Percentiles rank a stretch among this genome's conserved stretches.
Evolutionary conservation across 176 grass and related monocot species (phyloP).

Genomic region (Eragrostis curvula): DNA sequence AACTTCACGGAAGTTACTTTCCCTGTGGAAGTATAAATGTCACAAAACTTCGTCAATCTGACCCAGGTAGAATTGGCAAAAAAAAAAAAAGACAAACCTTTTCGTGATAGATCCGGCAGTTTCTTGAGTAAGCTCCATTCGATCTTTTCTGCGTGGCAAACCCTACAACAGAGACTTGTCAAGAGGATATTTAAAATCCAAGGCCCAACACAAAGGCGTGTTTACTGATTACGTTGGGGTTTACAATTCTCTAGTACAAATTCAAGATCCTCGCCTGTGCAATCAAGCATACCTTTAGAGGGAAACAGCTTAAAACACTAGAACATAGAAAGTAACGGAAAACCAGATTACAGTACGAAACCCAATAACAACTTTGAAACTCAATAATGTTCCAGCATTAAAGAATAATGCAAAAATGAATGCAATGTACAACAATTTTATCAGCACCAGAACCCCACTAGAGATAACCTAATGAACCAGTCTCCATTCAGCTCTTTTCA

Average conservation of each 20-base stretch:
- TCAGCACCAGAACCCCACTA: neutral
- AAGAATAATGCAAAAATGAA: neutral
- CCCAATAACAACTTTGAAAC: too few species aligned
- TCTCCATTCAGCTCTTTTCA: neutral
- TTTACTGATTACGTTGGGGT: too few species aligned
- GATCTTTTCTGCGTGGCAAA: too few species aligned
- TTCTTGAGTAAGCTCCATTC: too few species aligned
- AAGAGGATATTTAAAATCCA: too few species aligned
- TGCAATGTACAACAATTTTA: neutral
- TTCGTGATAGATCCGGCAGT: too few species aligned
- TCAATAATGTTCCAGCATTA: neutral
- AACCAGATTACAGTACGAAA: neutral
- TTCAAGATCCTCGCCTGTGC: too few species aligned
- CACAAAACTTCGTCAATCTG: slow-evolving; percentile 22
- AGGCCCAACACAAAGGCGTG: too few species aligned
- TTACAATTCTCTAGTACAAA: too few species aligned
- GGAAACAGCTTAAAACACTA: neutral
- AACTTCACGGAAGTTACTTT: slow-evolving; percentile 84
- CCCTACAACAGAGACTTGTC: too few species aligned
- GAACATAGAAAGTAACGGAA: neutral
- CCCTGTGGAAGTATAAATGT: slow-evolving; percentile 45
- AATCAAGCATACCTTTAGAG: too few species aligned
- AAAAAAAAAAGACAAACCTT: neutral
- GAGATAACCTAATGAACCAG: neutral
- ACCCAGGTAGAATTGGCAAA: slow-evolving; percentile 8